phyloP scores from a whole-genome alignment of 116 monocot species.

The Thalassia testudinum region DNA sequence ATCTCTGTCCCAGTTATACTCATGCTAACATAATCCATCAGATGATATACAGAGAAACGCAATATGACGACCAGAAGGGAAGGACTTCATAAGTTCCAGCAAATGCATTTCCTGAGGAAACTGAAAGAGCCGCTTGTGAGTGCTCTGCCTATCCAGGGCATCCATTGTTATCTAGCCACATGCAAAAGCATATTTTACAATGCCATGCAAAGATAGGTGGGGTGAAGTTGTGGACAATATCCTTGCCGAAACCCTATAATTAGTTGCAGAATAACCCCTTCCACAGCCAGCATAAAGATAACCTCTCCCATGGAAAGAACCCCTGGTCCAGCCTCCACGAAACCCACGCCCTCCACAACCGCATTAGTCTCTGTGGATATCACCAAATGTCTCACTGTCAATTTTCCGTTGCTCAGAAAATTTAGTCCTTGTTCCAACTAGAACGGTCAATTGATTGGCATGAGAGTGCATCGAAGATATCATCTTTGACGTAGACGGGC shows the following conservation, averaged over 20 bases:
- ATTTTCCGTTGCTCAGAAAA: conserved; percentile 61
- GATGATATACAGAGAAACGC: conserved; percentile 5
- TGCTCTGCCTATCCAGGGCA: conserved; percentile 9
- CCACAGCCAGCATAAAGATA: conserved; percentile 26
- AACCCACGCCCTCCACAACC: conserved; percentile 32
- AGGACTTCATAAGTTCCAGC: too few relatives aligned
- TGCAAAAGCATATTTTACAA: conserved; percentile 1
- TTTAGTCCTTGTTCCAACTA: conserved; percentile 24
- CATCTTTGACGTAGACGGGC: conserved; percentile 80
- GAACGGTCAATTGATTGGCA: conserved; percentile 34
- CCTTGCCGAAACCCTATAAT: not conserved
- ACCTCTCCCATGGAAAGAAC: conserved; percentile 13
- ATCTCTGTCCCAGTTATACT: too few relatives aligned
- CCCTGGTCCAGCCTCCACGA: conserved; percentile 19
- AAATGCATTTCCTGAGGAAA: not conserved
- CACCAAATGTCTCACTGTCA: conserved; percentile 52
- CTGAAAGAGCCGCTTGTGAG: too few relatives aligned
- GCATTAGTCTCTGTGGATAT: conserved; percentile 21
- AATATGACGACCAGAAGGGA: conserved; percentile 9
- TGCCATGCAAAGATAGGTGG: conserved; percentile 7
- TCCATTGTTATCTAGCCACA: too few relatives aligned
- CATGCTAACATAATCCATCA: too few relatives aligned
- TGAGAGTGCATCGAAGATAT: conserved; percentile 76
- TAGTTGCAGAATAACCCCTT: conserved; percentile 15
- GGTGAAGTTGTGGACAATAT: too few relatives aligned